Conservation (phyloP, 108 stramenopile species). For the Skeletonema tropicum region DNA sequence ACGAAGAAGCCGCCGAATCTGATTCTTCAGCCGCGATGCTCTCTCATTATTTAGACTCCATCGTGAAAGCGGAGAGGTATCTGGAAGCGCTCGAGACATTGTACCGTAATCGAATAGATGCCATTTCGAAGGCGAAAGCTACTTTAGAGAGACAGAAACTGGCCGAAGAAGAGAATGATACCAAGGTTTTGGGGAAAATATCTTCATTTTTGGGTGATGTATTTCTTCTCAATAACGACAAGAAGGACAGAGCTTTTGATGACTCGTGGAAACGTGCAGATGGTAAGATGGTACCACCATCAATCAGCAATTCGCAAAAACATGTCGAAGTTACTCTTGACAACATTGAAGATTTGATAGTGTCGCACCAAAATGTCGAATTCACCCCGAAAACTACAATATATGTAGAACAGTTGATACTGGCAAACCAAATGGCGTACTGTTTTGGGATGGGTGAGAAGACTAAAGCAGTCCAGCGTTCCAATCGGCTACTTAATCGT, state of each 20-base stretch:
- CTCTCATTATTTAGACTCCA: constrained; percentile 17
- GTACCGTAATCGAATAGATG: constrained; percentile 15
- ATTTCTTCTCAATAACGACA: constrained; percentile 6
- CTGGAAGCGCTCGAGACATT: constrained; percentile 41
- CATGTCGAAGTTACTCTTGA: constrained; percentile 4
- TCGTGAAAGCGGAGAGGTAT: constrained; percentile 25
- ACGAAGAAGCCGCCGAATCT: constrained; percentile 6
- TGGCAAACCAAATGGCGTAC: constrained; percentile 35
- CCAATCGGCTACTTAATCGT: constrained; percentile 38
- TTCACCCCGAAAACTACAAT: neutral
- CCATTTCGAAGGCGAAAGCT: constrained; percentile 15
- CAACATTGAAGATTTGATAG: constrained; percentile 21
- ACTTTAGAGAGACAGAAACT: neutral
- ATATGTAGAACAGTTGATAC: constrained; percentile 31
- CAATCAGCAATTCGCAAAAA: neutral
- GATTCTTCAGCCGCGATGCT: neutral
- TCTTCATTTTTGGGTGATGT: constrained; percentile 30
- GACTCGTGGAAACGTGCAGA: constrained; percentile 26
- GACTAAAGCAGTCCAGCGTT: constrained; percentile 13
- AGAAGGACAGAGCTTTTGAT: constrained; percentile 8
- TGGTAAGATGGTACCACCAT: neutral
- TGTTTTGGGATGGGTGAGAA: constrained; percentile 26
- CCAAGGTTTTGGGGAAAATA: constrained; percentile 1
- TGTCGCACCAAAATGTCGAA: constrained; percentile 18
- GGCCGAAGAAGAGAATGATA: neutral